Percentiles rank a stretch among this genome's conserved stretches.
Conservation (phyloP, 75 land plant genomes). For the Pseudotsuga menziesii region DNA sequence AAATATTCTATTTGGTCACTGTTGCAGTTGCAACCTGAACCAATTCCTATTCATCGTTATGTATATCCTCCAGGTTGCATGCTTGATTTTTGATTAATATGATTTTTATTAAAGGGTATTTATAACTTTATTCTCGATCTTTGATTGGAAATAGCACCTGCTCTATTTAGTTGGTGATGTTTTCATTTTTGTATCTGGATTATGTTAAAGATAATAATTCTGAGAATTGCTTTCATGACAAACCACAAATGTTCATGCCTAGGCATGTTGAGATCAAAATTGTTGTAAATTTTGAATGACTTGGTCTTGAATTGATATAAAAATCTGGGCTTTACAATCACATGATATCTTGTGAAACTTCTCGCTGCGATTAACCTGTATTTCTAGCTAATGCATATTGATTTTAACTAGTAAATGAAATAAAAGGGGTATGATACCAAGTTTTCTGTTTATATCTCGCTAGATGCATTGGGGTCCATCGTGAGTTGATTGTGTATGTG, state of each 20-base stretch:
- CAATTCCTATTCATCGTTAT: background rate
- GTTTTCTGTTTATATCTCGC: background rate
- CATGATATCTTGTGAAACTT: background rate
- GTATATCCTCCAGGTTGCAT: background rate
- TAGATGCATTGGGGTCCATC: background rate
- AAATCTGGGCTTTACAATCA: background rate
- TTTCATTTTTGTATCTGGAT: background rate
- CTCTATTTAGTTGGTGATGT: conserved; percentile 1
- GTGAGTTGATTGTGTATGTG: background rate
- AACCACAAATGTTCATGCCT: background rate
- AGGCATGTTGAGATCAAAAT: background rate
- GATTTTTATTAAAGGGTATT: background rate
- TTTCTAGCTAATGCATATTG: background rate
- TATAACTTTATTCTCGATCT: background rate
- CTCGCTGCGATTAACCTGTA: background rate
- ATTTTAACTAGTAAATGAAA: background rate
- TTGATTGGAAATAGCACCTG: background rate
- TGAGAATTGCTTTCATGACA: background rate
- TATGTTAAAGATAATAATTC: background rate
- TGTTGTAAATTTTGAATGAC: background rate
- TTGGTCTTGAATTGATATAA: background rate
- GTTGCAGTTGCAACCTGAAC: background rate
- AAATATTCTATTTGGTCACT: background rate
- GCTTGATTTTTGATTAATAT: background rate
- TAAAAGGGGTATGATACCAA: background rate